Percentiles rank a stretch among this genome's conserved stretches.
phyloP scores from a whole-genome alignment of 441 rosid genomes.

The Kokia cookei region DNA sequence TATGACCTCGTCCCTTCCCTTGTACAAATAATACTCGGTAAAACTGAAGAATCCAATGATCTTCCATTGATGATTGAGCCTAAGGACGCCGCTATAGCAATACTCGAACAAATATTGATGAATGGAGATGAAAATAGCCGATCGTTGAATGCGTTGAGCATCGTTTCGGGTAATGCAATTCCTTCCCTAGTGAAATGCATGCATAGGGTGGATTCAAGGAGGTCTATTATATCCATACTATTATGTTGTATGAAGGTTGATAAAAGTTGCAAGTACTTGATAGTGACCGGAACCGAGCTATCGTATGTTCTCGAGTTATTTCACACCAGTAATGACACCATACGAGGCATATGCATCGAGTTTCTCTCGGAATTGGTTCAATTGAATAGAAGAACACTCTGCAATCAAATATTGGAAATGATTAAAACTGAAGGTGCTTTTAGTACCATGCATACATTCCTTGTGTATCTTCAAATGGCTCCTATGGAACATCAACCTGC shows the following conservation, averaged over 20 bases:
- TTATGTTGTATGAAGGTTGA: conserved; percentile 52
- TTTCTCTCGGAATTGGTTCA: conserved; percentile 51
- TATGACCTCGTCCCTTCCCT: conserved; percentile 53
- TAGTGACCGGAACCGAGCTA: conserved; percentile 41
- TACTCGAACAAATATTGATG: conserved; percentile 58
- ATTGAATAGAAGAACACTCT: conserved; percentile 45
- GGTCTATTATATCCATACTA: conserved; percentile 40
- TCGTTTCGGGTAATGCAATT: conserved; percentile 47
- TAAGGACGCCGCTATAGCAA: conserved; percentile 43
- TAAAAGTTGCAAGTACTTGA: conserved; percentile 39
- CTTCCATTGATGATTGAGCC: conserved; percentile 42
- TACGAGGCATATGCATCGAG: conserved; percentile 45
- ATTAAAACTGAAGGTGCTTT: conserved; percentile 60
- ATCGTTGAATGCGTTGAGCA: conserved; percentile 29
- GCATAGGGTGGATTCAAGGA: conserved; percentile 41
- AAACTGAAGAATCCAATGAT: conserved; percentile 30
- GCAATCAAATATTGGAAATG: conserved; percentile 45
- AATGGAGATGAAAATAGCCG: conserved; percentile 48
- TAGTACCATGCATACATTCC: conserved; percentile 67
- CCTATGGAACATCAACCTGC: conserved; percentile 60
- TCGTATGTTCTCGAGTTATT: conserved; percentile 51
- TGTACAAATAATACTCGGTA: conserved; percentile 32
- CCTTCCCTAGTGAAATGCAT: conserved; percentile 44
- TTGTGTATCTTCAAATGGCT: conserved; percentile 72
- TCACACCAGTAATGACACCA: conserved; percentile 49